Percentiles rank a stretch among this genome's conserved stretches.
Conservation (phyloP, 345 rosid genomes). For the Lumnitzera racemosa region DNA sequence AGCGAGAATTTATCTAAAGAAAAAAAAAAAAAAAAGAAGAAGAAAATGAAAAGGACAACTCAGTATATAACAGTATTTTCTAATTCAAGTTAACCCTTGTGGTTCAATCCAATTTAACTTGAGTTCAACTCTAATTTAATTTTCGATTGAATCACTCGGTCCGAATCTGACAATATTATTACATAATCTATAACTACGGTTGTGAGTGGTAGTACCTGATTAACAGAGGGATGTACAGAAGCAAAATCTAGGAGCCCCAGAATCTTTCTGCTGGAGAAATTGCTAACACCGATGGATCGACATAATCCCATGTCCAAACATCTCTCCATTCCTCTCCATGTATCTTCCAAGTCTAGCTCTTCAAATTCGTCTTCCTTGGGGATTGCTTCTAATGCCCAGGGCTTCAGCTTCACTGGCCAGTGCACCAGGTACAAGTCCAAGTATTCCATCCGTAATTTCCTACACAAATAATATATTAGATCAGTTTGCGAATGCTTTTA, state of each 20-base stretch:
- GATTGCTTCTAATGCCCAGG: slow-evolving; percentile 38
- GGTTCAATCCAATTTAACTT: too few relatives aligned
- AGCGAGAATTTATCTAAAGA: too few relatives aligned
- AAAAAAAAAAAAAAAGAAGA: too few relatives aligned
- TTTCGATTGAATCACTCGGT: too few relatives aligned
- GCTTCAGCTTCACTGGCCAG: slow-evolving; percentile 88
- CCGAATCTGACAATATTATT: too few relatives aligned
- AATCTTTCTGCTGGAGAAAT: slow-evolving; percentile 70
- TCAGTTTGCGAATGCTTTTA: too few relatives aligned
- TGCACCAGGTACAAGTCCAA: slow-evolving; percentile 85
- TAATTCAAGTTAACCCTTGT: too few relatives aligned
- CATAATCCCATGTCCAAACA: slow-evolving; percentile 72
- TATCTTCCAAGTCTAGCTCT: slow-evolving; percentile 48
- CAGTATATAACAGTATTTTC: too few relatives aligned
- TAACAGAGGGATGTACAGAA: slow-evolving; percentile 57
- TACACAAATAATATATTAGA: slow-evolving; percentile 3
- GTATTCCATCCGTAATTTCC: slow-evolving; percentile 65
- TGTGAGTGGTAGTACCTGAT: slow-evolving; percentile 39
- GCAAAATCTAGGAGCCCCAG: slow-evolving; percentile 44
- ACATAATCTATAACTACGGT: background rate
- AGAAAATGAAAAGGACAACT: too few relatives aligned
- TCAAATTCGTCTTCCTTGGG: slow-evolving; percentile 71
- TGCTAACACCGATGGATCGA: slow-evolving; percentile 74
- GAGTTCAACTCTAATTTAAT: too few relatives aligned
- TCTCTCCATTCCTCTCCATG: slow-evolving; percentile 85